Percentiles rank a stretch among this genome's conserved stretches.
These are phyloP conservation scores for Eucalyptus shirleyi DNA, from an alignment of 345 rosid species.

Conservation along the genomic window DNA sequence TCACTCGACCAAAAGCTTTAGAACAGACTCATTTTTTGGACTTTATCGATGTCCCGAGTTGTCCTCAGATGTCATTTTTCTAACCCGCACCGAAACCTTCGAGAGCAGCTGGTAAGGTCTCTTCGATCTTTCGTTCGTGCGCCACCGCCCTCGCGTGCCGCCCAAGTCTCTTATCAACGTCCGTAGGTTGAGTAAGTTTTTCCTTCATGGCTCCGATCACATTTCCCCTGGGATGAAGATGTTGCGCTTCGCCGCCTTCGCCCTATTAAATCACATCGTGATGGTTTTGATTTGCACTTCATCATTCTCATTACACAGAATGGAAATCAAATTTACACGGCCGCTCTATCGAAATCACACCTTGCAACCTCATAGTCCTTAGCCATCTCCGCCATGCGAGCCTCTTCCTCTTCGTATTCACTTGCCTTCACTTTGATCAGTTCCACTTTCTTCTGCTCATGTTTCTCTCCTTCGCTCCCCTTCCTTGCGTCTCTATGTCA, in stretches of 20 bases:
- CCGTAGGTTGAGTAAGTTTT: neutral
- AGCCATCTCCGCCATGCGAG: neutral
- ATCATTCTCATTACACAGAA: neutral
- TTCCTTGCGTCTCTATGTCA: neutral
- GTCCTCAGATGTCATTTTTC: neutral
- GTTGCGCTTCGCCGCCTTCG: neutral
- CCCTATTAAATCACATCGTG: neutral
- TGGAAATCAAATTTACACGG: neutral
- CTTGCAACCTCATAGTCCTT: neutral
- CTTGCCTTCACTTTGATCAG: neutral
- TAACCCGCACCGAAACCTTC: neutral
- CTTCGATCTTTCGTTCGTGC: neutral
- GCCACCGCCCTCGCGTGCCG: neutral
- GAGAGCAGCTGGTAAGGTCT: neutral
- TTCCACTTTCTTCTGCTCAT: neutral
- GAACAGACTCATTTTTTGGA: neutral
- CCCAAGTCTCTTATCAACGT: neutral
- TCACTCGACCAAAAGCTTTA: neutral
- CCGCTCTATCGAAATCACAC: neutral
- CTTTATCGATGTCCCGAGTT: neutral
- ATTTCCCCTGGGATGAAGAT: neutral
- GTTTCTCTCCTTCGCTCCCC: neutral
- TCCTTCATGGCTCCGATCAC: neutral
- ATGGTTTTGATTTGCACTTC: neutral
- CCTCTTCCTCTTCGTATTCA: neutral